Percentiles rank a stretch among this genome's conserved stretches.
phyloP scores from a whole-genome alignment of 2,329 filamentous ascomycete species.

The Lachnellula suecica region DNA sequence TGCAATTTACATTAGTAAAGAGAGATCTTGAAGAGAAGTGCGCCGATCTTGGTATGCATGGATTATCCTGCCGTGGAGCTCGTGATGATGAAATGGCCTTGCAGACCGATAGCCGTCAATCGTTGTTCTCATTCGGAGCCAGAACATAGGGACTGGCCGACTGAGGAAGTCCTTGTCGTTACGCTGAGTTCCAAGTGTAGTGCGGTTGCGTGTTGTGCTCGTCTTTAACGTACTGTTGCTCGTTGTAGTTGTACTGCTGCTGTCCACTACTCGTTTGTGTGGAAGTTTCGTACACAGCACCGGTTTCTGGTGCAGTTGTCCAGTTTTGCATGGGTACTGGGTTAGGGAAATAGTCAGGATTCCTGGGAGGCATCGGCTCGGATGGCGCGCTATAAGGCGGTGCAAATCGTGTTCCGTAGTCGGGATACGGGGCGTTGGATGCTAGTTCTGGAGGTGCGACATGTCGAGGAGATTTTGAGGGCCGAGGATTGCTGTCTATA shows the following conservation, averaged over 20 bases:
- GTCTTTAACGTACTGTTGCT: conserved; percentile 24
- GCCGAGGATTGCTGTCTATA: conserved; percentile 32
- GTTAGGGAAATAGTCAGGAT: conserved; percentile 24
- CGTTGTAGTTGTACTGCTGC: conserved; percentile 26
- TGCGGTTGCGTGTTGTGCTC: conserved; percentile 22
- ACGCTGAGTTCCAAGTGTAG: conserved; percentile 30
- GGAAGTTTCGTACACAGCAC: conserved; percentile 22
- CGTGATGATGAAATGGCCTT: neutral
- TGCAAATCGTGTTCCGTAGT: conserved; percentile 24
- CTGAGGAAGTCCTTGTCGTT: neutral
- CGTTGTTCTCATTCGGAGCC: neutral
- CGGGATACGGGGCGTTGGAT: conserved; percentile 19
- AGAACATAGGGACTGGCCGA: neutral
- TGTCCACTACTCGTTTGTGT: conserved; percentile 8
- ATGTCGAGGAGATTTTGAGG: conserved; percentile 33
- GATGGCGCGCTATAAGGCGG: conserved; percentile 18
- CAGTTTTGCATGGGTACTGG: conserved; percentile 23
- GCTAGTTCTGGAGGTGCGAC: conserved; percentile 25
- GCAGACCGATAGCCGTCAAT: neutral
- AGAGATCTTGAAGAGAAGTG: conserved; percentile 1
- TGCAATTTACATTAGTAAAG: conserved; percentile 4
- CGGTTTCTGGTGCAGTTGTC: conserved; percentile 23
- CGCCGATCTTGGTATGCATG: neutral
- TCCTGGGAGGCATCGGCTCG: conserved; percentile 20
- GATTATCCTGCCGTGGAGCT: neutral